Evolutionary conservation across 108 stramenopile genomes (phyloP).

Genomic region (Hondaea fermentalgiana): DNA sequence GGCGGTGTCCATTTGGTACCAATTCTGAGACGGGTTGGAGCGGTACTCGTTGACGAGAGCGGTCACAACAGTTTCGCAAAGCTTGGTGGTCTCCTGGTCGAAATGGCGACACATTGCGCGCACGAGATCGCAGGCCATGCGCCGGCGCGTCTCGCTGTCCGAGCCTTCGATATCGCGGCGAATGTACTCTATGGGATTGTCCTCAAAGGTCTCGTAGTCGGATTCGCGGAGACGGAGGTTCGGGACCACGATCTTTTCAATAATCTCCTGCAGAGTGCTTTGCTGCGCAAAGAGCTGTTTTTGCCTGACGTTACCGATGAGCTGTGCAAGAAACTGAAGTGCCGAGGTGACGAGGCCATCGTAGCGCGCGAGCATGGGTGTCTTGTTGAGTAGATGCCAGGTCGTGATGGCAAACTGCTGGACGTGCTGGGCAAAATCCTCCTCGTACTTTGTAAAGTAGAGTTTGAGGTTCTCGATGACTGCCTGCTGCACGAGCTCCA

Average conservation of each 20-base stretch:
- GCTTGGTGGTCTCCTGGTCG: slow-evolving; percentile 65
- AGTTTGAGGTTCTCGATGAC: slow-evolving; percentile 82
- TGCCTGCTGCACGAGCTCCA: slow-evolving; percentile 75
- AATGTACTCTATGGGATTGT: slow-evolving; percentile 89
- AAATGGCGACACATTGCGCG: slow-evolving; percentile 84
- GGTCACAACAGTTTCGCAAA: slow-evolving; percentile 68
- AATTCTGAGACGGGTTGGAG: slow-evolving; percentile 52
- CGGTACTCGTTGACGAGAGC: slow-evolving; percentile 68
- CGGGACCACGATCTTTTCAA: slow-evolving; percentile 82
- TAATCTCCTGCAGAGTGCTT: slow-evolving; percentile 70
- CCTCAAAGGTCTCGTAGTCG: slow-evolving; percentile 81
- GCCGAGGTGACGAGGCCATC: slow-evolving; percentile 78
- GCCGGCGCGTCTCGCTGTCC: slow-evolving; percentile 81
- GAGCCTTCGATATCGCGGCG: slow-evolving; percentile 86
- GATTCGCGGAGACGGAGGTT: slow-evolving; percentile 77
- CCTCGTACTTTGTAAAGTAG: slow-evolving; percentile 91
- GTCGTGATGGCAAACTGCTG: slow-evolving; percentile 68
- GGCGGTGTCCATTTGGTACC: slow-evolving; percentile 85
- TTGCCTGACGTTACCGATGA: slow-evolving; percentile 82
- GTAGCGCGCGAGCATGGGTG: slow-evolving; percentile 60
- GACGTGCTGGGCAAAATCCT: slow-evolving; percentile 72
- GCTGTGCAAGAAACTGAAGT: slow-evolving; percentile 74
- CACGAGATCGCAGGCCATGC: slow-evolving; percentile 79
- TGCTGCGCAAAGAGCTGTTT: slow-evolving; percentile 64
- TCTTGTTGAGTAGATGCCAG: slow-evolving; percentile 74